Evolutionary conservation across 306 rosid species (phyloP).

Genomic region (Pyrus communis): DNA sequence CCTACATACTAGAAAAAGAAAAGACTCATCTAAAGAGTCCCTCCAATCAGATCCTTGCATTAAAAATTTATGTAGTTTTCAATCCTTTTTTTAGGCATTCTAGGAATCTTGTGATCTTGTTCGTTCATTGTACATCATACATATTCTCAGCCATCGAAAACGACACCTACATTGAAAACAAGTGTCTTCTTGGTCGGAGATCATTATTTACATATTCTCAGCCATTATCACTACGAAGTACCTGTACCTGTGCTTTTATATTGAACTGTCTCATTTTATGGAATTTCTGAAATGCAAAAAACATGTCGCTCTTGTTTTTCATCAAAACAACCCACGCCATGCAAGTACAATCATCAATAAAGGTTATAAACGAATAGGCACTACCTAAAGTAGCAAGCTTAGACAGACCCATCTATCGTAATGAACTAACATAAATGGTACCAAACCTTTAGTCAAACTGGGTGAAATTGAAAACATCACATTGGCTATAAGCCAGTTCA

Average conservation of each 20-base stretch:
- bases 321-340: neutral
- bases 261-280: neutral
- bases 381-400: too few relatives aligned
- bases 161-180: too few relatives aligned
- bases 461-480: too few relatives aligned
- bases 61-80: too few relatives aligned
- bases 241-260: neutral
- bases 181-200: neutral
- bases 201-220: neutral
- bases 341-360: neutral
- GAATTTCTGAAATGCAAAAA: neutral
- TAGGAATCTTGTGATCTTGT: accelerated
- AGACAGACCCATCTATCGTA: too few relatives aligned
- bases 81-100: accelerated
- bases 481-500: too few relatives aligned
- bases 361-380: neutral
- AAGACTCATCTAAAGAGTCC: neutral
- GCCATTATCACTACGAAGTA: neutral
- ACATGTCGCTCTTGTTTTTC: neutral
- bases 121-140: accelerated
- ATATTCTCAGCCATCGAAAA: neutral
- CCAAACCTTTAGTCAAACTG: too few relatives aligned
- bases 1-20: neutral
- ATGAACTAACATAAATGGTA: too few relatives aligned
- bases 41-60: neutral